Conservation (phyloP, 352 stramenopile genomes). For the Globisporangium polare region DNA sequence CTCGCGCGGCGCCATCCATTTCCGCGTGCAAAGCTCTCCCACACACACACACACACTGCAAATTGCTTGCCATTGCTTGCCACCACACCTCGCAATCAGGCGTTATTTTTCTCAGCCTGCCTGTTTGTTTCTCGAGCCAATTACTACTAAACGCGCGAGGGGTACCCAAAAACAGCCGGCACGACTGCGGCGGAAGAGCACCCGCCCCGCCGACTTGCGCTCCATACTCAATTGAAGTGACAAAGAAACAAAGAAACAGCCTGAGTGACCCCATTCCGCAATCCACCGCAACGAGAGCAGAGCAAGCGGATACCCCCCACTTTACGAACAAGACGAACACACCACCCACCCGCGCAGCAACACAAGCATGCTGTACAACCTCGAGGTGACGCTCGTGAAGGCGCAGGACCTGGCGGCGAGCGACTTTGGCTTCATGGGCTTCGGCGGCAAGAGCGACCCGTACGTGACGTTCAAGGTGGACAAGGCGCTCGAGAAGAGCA, state of each 20-base stretch:
- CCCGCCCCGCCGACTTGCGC: too few species aligned
- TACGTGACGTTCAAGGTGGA: conserved; percentile 68
- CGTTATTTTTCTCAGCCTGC: too few species aligned
- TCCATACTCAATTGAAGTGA: background rate
- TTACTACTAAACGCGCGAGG: too few species aligned
- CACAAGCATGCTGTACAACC: conserved; percentile 31
- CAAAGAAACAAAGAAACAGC: background rate
- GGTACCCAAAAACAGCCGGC: background rate
- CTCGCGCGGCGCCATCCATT: too few species aligned
- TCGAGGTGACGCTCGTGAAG: conserved; percentile 58
- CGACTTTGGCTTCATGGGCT: conserved; percentile 63
- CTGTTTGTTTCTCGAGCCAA: background rate
- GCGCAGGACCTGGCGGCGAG: conserved; percentile 48
- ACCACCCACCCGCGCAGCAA: too few species aligned
- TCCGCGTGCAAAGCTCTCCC: too few species aligned
- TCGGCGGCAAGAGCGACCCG: conserved; percentile 75
- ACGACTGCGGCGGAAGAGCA: too few species aligned
- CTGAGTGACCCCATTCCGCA: background rate
- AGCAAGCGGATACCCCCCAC: too few species aligned
- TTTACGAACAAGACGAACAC: too few species aligned
- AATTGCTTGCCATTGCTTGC: too few species aligned
- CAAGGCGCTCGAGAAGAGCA: conserved; percentile 40
- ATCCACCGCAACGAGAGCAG: background rate
- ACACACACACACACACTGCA: too few species aligned
- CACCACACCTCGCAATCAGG: too few species aligned